These are phyloP conservation scores for Paramecium sexaurelia DNA, from an alignment of 73 alveolate species.

Conservation along the genomic window DNA sequence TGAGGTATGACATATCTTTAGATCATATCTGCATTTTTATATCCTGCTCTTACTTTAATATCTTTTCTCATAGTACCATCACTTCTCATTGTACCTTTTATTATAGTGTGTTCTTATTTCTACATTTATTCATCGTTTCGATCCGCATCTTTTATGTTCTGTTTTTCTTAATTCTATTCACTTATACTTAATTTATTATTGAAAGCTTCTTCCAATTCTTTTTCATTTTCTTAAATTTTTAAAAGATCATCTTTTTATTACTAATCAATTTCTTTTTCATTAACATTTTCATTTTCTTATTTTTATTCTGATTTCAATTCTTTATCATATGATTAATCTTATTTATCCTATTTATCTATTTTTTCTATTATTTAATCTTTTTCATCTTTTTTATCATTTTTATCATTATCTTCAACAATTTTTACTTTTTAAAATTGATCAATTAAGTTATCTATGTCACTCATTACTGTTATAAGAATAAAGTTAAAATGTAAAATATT, in stretches of 20 bases:
- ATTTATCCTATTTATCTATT: background rate
- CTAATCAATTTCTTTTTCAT: background rate
- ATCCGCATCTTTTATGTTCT: background rate
- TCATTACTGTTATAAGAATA: background rate
- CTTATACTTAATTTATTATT: background rate
- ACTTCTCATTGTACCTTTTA: conserved; percentile 28
- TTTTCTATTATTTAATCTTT: too few relatives aligned
- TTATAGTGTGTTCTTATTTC: background rate
- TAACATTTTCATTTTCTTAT: background rate
- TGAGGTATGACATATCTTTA: conserved; percentile 42
- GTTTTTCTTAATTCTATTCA: background rate
- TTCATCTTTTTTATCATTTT: background rate
- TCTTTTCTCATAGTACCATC: conserved; percentile 48
- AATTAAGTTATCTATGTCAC: background rate
- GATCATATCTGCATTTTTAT: conserved; percentile 41
- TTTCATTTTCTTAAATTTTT: background rate
- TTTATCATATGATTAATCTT: background rate
- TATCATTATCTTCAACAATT: background rate
- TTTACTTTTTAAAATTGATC: background rate
- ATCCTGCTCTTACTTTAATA: conserved; percentile 52
- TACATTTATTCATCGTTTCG: background rate
- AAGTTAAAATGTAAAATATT: background rate
- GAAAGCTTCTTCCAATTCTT: background rate
- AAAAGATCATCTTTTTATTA: background rate
- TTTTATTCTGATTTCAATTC: background rate